Evolutionary conservation across 1,284 basidiomycete species (phyloP), one percentile per base, ranked within the genome.

Genomic region (Cryptococcus wingfieldii): DNA sequence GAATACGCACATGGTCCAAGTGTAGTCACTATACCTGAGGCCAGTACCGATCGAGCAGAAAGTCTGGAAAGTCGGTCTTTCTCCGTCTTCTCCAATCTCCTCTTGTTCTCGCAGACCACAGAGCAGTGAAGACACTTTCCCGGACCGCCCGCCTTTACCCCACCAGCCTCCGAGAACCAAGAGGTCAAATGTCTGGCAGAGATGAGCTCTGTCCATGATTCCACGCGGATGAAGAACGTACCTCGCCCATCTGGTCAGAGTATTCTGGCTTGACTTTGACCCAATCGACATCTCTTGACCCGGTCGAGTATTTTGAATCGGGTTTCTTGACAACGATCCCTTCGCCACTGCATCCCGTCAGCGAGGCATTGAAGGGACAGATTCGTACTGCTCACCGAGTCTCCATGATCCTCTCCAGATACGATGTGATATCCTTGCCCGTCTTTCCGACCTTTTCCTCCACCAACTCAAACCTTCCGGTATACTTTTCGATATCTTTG

Each of bases 251-350:
- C 48, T 71, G 66, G 45, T 71, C 69, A 4, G 67, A 66, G 45
- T 66, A 65, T 89, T 96, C 93, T 6, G 93, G 93, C 72, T 96
- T 97, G 38, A 94, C 87, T 77, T 97, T 97, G 67, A 94, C 84
- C 92, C 94, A 97, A 65, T 90, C 87, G 67, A 85, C 83, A 64
- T 88, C 90, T 52, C 93, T 82, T 1, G 88, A 89, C 66, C 91
- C 91, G 47, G 94, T 78, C 13, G 84, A 80, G 73, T 98, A 98
- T 57, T 84, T 82, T 0, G 87, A 84, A 47, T 83, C 78, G 0
- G 86, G 86, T 65, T 90, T 87, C 75, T 97, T 98, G 58, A 97
- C 82, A 5, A 97, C 88, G 12, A 98, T 78, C 0, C 94, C 94
- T 76, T 96, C 94, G 5, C 93, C 93, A 56, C 89, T 84, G 23